Conservation (phyloP, 192 early-diverging fungal genomes). For the Podila verticillata region DNA sequence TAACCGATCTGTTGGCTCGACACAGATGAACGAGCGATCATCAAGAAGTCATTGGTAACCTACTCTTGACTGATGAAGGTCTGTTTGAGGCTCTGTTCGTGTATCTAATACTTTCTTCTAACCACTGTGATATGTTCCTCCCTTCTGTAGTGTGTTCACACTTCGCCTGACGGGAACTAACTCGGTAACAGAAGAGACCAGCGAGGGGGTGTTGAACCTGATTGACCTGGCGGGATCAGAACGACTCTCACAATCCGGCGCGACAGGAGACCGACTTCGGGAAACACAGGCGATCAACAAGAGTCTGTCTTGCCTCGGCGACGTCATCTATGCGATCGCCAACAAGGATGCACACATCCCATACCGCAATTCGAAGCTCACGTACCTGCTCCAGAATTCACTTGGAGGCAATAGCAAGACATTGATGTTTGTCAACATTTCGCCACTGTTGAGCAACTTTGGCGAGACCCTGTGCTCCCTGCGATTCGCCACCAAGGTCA, state of each 20-base stretch:
- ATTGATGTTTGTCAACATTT: slow-evolving; percentile 98
- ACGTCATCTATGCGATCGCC: slow-evolving; percentile 89
- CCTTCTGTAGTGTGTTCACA: slow-evolving; percentile 83
- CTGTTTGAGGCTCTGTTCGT: not conserved
- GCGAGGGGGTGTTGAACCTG: slow-evolving; percentile 84
- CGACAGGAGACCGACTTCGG: slow-evolving; percentile 86
- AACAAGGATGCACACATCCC: slow-evolving; percentile 86
- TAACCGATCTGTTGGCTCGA: slow-evolving; percentile 92
- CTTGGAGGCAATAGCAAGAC: slow-evolving; percentile 95
- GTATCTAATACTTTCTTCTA: not conserved
- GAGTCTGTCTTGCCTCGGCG: slow-evolving; percentile 86
- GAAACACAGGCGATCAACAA: slow-evolving; percentile 98
- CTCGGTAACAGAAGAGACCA: slow-evolving; percentile 74
- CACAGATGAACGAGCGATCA: slow-evolving; percentile 92
- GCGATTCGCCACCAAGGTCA: slow-evolving; percentile 96
- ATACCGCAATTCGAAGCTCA: slow-evolving; percentile 94
- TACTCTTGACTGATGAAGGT: not conserved
- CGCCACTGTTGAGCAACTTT: slow-evolving; percentile 81
- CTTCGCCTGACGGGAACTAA: slow-evolving; percentile 82
- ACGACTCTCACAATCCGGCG: slow-evolving; percentile 81
- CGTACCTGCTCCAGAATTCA: slow-evolving; percentile 76
- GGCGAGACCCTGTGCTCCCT: slow-evolving; percentile 91
- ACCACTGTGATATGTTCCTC: not conserved
- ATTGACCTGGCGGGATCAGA: slow-evolving; percentile 97
- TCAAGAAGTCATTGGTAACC: slow-evolving; percentile 84